Evolutionary conservation across 2,329 filamentous ascomycete species (phyloP).

Genomic region (Penicillium hordei): DNA sequence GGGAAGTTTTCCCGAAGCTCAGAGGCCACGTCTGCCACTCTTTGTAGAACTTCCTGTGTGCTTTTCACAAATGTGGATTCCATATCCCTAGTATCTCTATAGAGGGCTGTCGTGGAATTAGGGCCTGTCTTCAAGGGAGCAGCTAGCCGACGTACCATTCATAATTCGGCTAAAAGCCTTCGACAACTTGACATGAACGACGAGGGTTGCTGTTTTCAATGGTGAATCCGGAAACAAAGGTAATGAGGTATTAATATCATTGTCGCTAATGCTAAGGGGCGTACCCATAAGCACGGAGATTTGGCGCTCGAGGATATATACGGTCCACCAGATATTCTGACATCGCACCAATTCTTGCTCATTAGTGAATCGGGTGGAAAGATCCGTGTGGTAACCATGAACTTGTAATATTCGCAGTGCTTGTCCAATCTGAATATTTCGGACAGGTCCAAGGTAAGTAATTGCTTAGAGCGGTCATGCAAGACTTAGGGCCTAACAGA

Average conservation of each 20-base stretch:
- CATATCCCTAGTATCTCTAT: too few species aligned
- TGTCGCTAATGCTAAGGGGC: not conserved
- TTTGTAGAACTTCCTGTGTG: not conserved
- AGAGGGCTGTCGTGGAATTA: not conserved
- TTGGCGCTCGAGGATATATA: not conserved
- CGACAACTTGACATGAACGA: not conserved
- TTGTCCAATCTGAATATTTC: not conserved
- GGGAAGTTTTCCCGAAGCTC: not conserved
- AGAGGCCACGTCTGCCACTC: not conserved
- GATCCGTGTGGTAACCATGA: not conserved
- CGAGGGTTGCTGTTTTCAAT: not conserved
- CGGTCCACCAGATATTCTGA: conserved; percentile 1
- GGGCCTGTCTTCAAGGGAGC: not conserved
- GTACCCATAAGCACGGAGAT: not conserved
- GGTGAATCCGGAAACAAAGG: not conserved
- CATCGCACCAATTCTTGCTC: not conserved
- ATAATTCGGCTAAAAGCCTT: not conserved
- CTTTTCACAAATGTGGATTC: not conserved
- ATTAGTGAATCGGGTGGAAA: not conserved
- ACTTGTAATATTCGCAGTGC: not conserved
- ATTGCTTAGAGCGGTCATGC: too few species aligned
- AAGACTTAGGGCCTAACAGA: too few species aligned
- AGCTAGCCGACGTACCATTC: not conserved
- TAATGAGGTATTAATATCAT: not conserved
- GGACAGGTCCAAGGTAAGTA: too few species aligned